phyloP scores from a whole-genome alignment of 2,329 filamentous ascomycete species.

The Cladosporium sp. region DNA sequence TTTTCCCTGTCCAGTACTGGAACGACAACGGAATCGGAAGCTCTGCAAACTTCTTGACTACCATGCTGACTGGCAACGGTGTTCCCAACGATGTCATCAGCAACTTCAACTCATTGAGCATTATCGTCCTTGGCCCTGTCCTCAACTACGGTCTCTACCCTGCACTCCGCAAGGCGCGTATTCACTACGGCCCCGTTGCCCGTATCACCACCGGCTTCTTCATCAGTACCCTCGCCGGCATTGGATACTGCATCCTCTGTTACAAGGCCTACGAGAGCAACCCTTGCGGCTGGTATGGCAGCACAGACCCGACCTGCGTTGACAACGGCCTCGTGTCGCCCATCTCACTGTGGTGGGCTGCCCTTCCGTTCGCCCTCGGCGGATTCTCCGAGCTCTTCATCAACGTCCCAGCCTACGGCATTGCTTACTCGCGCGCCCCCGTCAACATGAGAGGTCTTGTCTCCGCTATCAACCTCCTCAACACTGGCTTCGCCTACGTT shows the following conservation, averaged over 20 bases:
- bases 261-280: constrained; percentile 44
- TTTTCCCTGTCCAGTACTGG: constrained; percentile 42
- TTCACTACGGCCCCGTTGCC: constrained; percentile 47
- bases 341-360: constrained; percentile 42
- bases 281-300: constrained; percentile 40
- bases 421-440: constrained; percentile 43
- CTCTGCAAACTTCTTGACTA: constrained; percentile 22
- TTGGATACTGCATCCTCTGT: constrained; percentile 38
- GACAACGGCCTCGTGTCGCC: constrained; percentile 34
- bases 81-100: constrained; percentile 45
- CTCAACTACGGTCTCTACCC: constrained; percentile 41
- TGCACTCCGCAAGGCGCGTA: constrained; percentile 36
- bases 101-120: constrained; percentile 43
- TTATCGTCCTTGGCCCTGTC: constrained; percentile 42
- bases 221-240: constrained; percentile 46
- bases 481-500: constrained; percentile 36
- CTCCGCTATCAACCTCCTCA: constrained; percentile 41
- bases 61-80: constrained; percentile 29
- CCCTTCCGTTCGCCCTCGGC: constrained; percentile 33
- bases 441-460: constrained; percentile 41
- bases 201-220: constrained; percentile 45
- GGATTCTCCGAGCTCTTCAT: constrained; percentile 40
- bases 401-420: constrained; percentile 43
- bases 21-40: constrained; percentile 32
- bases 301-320: constrained; percentile 33